Conservation (phyloP, 1,284 basidiomycete genomes). For the Pterulicium gracile region DNA sequence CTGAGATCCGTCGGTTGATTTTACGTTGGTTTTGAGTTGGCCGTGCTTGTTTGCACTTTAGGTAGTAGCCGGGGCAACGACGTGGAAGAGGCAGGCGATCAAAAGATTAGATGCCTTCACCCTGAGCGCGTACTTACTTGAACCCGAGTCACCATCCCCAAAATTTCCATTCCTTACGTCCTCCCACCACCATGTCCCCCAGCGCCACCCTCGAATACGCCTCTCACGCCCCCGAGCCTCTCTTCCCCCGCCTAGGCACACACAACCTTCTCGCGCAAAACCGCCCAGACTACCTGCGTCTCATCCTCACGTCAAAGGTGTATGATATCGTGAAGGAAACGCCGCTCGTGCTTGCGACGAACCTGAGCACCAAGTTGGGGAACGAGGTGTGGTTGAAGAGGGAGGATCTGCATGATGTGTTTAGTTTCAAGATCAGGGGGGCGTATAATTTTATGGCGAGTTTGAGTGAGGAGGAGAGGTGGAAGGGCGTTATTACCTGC, state of each 20-base stretch:
- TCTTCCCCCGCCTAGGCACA: slow-evolving; percentile 59
- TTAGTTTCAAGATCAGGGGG: slow-evolving; percentile 97
- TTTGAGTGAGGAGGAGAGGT: slow-evolving; percentile 80
- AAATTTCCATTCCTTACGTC: no score
- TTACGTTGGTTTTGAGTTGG: no score
- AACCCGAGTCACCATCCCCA: no score
- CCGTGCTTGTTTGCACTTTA: no score
- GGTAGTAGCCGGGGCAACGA: no score
- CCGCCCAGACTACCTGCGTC: slow-evolving; percentile 84
- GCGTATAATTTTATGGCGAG: slow-evolving; percentile 99
- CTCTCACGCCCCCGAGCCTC: slow-evolving; percentile 52
- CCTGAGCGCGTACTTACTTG: no score
- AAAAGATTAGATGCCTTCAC: no score
- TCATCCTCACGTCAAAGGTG: slow-evolving; percentile 90
- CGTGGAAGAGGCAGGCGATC: no score
- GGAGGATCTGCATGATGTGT: slow-evolving; percentile 94
- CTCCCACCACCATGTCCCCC: slow-evolving; percentile 25
- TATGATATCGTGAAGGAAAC: slow-evolving; percentile 93
- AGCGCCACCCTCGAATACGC: slow-evolving; percentile 55
- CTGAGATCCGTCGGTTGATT: no score
- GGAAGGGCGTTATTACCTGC: slow-evolving; percentile 97
- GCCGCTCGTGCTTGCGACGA: slow-evolving; percentile 79
- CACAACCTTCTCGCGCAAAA: slow-evolving; percentile 60
- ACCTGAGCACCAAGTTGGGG: slow-evolving; percentile 80
- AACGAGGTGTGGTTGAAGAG: slow-evolving; percentile 94